A percentile compares a stretch with the other conserved stretches of the same genome.
These are phyloP conservation scores for Pythium scleroteichum DNA, from an alignment of 352 stramenopile species.

Conservation along the genomic window DNA sequence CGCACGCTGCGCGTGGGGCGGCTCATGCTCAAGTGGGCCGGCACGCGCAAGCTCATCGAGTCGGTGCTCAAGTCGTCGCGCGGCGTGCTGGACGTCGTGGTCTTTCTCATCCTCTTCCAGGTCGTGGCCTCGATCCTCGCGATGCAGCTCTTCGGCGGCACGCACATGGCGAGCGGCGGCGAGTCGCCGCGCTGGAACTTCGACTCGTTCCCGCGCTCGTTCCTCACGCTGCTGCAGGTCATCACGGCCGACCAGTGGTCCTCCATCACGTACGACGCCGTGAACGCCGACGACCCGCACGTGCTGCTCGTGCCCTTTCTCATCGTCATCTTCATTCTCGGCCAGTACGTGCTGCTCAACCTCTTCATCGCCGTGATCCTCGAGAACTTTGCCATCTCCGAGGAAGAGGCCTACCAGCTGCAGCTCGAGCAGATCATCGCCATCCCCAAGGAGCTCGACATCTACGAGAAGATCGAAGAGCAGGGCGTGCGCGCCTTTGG, in stretches of 20 bases:
- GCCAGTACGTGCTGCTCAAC: slow-evolving; percentile 80
- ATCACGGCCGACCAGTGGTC: slow-evolving; percentile 82
- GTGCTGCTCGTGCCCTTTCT: slow-evolving; percentile 76
- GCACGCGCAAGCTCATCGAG: slow-evolving; percentile 75
- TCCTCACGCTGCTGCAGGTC: slow-evolving; percentile 76
- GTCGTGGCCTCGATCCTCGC: slow-evolving; percentile 74
- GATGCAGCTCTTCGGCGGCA: slow-evolving; percentile 77
- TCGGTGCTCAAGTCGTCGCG: slow-evolving; percentile 79
- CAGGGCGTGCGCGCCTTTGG: slow-evolving; percentile 71
- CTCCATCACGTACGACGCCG: slow-evolving; percentile 72
- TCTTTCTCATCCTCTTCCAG: slow-evolving; percentile 77
- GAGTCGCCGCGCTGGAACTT: slow-evolving; percentile 77
- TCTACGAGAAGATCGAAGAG: slow-evolving; percentile 84
- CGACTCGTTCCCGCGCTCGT: slow-evolving; percentile 66
- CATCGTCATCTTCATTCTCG: slow-evolving; percentile 72
- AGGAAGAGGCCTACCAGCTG: slow-evolving; percentile 83
- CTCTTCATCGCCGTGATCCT: slow-evolving; percentile 85
- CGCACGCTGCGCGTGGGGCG: slow-evolving; percentile 69
- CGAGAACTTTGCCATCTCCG: slow-evolving; percentile 80
- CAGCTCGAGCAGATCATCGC: slow-evolving; percentile 82
- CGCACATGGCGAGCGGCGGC: slow-evolving; percentile 42
- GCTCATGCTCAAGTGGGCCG: slow-evolving; percentile 83
- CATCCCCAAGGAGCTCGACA: slow-evolving; percentile 79
- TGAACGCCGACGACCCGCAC: slow-evolving; percentile 65
- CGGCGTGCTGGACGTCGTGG: slow-evolving; percentile 71